These are phyloP conservation scores for Wickerhamiella sorbophila DNA, from an alignment of 805 yeast species.

Conservation along the genomic window DNA sequence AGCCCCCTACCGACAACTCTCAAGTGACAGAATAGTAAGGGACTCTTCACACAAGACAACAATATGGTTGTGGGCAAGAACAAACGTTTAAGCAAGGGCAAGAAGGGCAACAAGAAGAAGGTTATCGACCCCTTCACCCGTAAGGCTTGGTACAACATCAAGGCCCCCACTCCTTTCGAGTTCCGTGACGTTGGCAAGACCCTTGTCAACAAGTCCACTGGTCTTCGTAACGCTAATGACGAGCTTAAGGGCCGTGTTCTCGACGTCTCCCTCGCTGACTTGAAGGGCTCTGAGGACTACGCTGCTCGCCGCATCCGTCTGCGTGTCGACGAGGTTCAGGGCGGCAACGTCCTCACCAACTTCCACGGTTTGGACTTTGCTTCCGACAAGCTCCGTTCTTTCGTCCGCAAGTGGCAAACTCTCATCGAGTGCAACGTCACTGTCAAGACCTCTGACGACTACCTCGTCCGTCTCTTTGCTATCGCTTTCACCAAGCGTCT, in stretches of 20 bases:
- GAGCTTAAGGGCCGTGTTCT: conserved; percentile 96
- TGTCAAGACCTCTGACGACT: conserved; percentile 95
- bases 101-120: conserved; percentile 98
- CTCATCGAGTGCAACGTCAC: conserved; percentile 96
- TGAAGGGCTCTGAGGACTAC: conserved; percentile 98
- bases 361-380: conserved; percentile 99
- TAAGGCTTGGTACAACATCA: conserved; percentile 97
- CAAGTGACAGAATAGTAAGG: background rate
- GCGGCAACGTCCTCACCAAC: conserved; percentile 96
- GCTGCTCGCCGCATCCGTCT: conserved; percentile 93
- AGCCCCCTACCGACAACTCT: background rate
- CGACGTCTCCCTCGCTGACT: conserved; percentile 91
- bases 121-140: conserved; percentile 99
- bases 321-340: conserved; percentile 98
- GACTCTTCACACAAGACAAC: conserved; percentile 10
- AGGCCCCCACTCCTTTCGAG: conserved; percentile 97
- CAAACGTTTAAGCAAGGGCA: conserved; percentile 72
- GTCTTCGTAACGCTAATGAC: conserved; percentile 94
- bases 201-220: conserved; percentile 94
- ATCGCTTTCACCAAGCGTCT: conserved; percentile 98
- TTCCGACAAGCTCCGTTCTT: conserved; percentile 91
- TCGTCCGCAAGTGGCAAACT: conserved; percentile 98
- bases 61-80: conserved; percentile 76
- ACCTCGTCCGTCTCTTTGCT: conserved; percentile 90
- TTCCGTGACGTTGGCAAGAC: conserved; percentile 98